Base-by-base conservation (phyloP, 2,329 filamentous ascomycete genomes). In the Seiridium unicorne region DNA sequence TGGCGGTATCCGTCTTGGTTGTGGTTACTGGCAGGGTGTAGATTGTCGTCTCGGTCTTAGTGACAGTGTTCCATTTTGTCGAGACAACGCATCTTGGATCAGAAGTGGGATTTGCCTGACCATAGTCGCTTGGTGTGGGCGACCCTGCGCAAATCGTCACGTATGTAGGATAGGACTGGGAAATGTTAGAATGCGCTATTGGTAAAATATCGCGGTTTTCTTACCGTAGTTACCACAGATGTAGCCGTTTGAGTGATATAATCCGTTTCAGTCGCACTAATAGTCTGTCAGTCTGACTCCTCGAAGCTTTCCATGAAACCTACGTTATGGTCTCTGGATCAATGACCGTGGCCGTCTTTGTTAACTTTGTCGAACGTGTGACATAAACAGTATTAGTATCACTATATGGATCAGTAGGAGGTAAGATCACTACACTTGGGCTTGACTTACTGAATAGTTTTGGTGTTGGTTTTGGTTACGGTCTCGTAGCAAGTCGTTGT, bases 241-340 rank as follows among this genome's bases (percentile, higher is more conserved):
- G 60, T 61, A 6, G 60, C 44, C 13, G 60, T 61, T 26, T 59
- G 42, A 34, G 57, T 59, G n/a, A 10, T 55, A 44, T 44, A 58
- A 10, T 46, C 32, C 26, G 51, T 55, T 8, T 42, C 49, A 51
- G 35, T 38, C 31, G 59, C 58, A 48, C 47, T 61, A 5, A 34
- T 47, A 13, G 54, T 18, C 26, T 61, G 18, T 49, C 47, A 47
- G 60, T 38, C 18, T 57, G 8, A 6, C 55, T 62, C 31, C 55
- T 47, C 13, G 34, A 11, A 18, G 11, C 6, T 18, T 42, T 4
- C 13, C 40, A 13, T 32, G 36, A 38, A 42, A 51, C 46, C 4
- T 51, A 51, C 44, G 53, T 62, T 44, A 60, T 44, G 4, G 62
- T 65, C n/a, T 62, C 60, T 26, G 61, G 61, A 8, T 64, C 57